Evolutionary conservation across 148 eudicot genomes (phyloP), one percentile per base, ranked within the genome.

Genomic region (Camellia granthamiana): DNA sequence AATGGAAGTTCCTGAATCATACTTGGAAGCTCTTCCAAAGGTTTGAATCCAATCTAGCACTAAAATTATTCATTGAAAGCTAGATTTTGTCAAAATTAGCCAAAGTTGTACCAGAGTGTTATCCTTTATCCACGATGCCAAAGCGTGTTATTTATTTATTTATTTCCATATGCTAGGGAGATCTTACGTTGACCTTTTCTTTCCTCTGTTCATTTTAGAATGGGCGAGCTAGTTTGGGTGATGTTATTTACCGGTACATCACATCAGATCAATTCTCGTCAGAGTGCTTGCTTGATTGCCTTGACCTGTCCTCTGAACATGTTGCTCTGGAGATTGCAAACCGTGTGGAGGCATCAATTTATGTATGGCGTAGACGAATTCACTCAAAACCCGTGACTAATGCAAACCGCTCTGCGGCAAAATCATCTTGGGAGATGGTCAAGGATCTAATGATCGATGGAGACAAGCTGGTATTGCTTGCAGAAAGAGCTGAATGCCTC

Each of bases 1-100:
- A 71, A 96, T 96, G 97, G 98, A 94, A 82, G 95, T 96, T 38
- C 99, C 98, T 1, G 98, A 92, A 2, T 89, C 99, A 44, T 96
- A 86, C 84, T 71, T 91, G 79, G 99, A 96, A 82, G 80, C 92
- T 77, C 99, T 96, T 74, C 94, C 98, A 46, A 94, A 96, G 99
- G 99, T 96, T 54, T 56, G 71, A 38, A 67, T 67, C 71, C 21
- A 43, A 43, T 51, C 52, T 43, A 4, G 7, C 51, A 15, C 72
- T 13, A 16, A 16, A 49, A 49, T 49, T 0, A 7, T 49, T 49
- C 52, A 49, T 49, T 49, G 6, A 49, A 49, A 49, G 52, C 52
- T 49, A 49, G 52, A 49, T 49, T 49, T 49, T 49, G 52, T 4
- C 52, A 49, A 7, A 49, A 49, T 7, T 49, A 30, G 6, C 52